Evolutionary conservation across 2,329 filamentous ascomycete genomes (phyloP).

Genomic region (Neofusicoccum cordaticola): DNA sequence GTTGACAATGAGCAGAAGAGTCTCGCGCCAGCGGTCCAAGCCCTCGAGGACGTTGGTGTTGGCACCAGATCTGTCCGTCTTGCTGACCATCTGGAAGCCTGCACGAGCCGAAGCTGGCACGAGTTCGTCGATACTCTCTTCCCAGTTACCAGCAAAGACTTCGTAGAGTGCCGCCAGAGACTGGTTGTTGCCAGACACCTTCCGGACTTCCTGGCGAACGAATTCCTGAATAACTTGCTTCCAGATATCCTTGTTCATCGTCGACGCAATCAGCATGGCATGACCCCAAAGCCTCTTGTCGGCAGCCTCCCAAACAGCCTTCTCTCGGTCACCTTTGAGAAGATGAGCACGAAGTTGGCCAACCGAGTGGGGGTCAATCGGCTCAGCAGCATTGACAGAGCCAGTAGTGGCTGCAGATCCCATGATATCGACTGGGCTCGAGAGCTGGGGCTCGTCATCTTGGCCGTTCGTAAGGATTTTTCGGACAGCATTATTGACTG

Average conservation of each 20-base stretch:
- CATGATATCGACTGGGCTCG: slow-evolving; percentile 27
- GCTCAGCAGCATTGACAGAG: slow-evolving; percentile 52
- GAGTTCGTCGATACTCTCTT: slow-evolving; percentile 93
- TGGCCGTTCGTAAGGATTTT: slow-evolving; percentile 55
- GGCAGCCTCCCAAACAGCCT: slow-evolving; percentile 88
- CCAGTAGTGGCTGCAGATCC: slow-evolving; percentile 30
- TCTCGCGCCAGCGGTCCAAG: slow-evolving; percentile 91
- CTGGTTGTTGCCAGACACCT: slow-evolving; percentile 73
- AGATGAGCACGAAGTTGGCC: slow-evolving; percentile 71
- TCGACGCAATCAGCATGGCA: slow-evolving; percentile 85
- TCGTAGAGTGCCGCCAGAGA: slow-evolving; percentile 90
- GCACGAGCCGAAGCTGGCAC: slow-evolving; percentile 90
- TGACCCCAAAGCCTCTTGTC: slow-evolving; percentile 96
- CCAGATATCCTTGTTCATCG: slow-evolving; percentile 71
- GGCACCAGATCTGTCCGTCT: slow-evolving; percentile 58
- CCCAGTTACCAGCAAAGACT: slow-evolving; percentile 87
- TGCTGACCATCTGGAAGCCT: slow-evolving; percentile 86
- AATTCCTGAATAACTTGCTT: slow-evolving; percentile 95
- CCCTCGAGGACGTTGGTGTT: slow-evolving; percentile 76
- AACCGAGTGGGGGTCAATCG: slow-evolving; percentile 66
- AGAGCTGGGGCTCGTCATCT: slow-evolving; percentile 11
- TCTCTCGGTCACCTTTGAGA: slow-evolving; percentile 78
- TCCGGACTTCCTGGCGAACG: slow-evolving; percentile 89
- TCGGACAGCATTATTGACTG: slow-evolving; percentile 72
- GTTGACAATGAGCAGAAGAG: slow-evolving; percentile 77